Evolutionary conservation across 2,329 filamentous ascomycete genomes (phyloP).

Genomic region (Fusarium citri): DNA sequence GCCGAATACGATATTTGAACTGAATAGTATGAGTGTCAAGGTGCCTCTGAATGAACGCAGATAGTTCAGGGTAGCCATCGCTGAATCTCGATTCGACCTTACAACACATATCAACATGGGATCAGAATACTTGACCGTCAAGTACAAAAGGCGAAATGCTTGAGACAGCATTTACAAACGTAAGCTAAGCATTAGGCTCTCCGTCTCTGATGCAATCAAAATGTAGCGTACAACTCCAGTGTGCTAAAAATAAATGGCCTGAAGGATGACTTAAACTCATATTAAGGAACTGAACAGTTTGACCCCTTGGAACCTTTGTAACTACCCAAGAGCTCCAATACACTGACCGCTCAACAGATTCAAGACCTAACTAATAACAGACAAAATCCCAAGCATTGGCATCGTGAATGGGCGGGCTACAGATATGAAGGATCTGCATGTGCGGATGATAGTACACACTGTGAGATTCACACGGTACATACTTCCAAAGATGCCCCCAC

Average conservation of each 20-base stretch:
- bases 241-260: neutral
- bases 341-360: constrained; percentile 8
- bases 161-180: accelerated
- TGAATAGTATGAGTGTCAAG: neutral
- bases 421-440: neutral
- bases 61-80: neutral
- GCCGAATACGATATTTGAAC: neutral
- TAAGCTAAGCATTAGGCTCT: neutral
- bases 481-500: neutral
- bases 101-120: neutral
- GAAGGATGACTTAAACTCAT: neutral
- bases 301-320: constrained; percentile 3
- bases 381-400: constrained; percentile 1
- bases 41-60: neutral
- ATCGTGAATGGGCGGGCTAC: neutral
- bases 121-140: neutral
- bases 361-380: constrained; percentile 3
- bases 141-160: neutral
- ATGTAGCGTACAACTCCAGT: neutral
- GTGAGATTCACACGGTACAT: accelerated
- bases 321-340: constrained; percentile 12
- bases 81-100: neutral
- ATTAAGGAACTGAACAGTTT: neutral
- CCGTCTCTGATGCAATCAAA: too few relatives aligned
- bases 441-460: accelerated